Percentiles rank a stretch among this genome's conserved stretches.
These are phyloP conservation scores for Microbotryum scabiosae DNA, from an alignment of 1,284 basidiomycete genomes.

Conservation along the genomic window DNA sequence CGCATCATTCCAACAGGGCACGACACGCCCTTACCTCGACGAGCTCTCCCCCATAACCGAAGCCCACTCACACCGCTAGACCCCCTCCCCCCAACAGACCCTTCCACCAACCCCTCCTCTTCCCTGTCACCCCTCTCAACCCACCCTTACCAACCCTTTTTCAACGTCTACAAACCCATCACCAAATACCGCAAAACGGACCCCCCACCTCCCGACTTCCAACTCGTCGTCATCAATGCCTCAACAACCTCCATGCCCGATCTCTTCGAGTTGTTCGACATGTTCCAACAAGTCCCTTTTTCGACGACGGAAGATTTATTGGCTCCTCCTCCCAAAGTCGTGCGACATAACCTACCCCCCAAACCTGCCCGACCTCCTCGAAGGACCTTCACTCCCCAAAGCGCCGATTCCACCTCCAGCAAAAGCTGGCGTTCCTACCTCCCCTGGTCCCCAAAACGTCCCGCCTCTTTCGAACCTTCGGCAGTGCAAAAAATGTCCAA, in stretches of 20 bases:
- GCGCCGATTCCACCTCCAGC: not conserved
- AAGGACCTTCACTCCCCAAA: not conserved
- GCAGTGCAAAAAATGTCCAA: not conserved
- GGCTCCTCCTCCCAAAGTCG: conserved; percentile 1
- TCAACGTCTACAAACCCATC: conserved; percentile 82
- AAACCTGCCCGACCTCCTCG: not conserved
- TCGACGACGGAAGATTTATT: conserved; percentile 5
- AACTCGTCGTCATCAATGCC: conserved; percentile 72
- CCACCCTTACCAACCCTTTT: conserved; percentile 76
- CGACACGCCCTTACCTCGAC: conserved; percentile 41
- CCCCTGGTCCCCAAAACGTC: not conserved
- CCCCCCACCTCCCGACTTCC: conserved; percentile 76
- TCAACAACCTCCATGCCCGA: conserved; percentile 63
- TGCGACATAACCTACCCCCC: not conserved
- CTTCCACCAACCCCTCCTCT: not conserved
- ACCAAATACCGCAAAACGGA: conserved; percentile 72
- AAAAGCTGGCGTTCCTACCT: conserved; percentile 25
- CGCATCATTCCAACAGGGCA: conserved; percentile 65
- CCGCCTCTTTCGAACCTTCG: not conserved
- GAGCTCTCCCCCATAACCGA: conserved; percentile 36
- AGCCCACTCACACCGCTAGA: conserved; percentile 28
- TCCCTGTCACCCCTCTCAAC: conserved; percentile 11
- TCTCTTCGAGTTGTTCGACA: conserved; percentile 54
- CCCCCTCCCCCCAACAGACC: conserved; percentile 7
- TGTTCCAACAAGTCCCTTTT: conserved; percentile 55